Base-by-base conservation (phyloP, 2,329 filamentous ascomycete species). In the Cytospora paraplurivora region DNA sequence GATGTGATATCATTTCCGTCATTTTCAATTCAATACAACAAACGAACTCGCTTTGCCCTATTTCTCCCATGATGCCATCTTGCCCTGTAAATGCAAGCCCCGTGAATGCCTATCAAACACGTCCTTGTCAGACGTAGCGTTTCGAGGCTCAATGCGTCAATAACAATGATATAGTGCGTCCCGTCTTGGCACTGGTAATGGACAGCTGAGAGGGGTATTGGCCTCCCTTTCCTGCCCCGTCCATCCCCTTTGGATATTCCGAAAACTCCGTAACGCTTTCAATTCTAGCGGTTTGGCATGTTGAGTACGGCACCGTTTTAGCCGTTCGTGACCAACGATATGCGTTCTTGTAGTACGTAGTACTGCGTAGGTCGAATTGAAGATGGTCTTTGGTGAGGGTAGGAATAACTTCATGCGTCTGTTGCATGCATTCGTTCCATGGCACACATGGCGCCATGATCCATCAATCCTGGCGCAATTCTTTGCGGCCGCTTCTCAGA, bases 211-310 rank as follows among this genome's bases (percentile, higher is more conserved):
- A 47, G 59, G 50, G 57, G 57, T 61, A 64, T 64, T 57, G 53
- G 47, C 62, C 52, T 61, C 58, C 56, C 51, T 56, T 52, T 52
- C 27, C 19, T 56, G 34, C 51, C 57, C 35, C n/a, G 41, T 52
- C 32, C 44, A 21, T 49, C 52, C 52, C 19, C 27, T 44, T 52
- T 56, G 50, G 21, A 21, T 44, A 41, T 55, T 44, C 58, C 56
- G 27, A 64, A 27, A 27, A 61, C 62, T 60, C 62, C 62, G 32
- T 32, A 21, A 61, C 61, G 62, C 62, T 61, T 38, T n/a, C 27
- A 27, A 52, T 47, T 61, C 62, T 52, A 61, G 32, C 33, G 13
- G 47, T 12, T 52, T 64, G 54, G 32, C 33, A 61, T 11, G 41
- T 35, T 4, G 15, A 21, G 27, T 44, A 47, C 19, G 38, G 59